Evolutionary conservation across 352 stramenopile genomes (phyloP), one percentile per base, ranked within the genome.

Genomic region (Pythium apleroticum): DNA sequence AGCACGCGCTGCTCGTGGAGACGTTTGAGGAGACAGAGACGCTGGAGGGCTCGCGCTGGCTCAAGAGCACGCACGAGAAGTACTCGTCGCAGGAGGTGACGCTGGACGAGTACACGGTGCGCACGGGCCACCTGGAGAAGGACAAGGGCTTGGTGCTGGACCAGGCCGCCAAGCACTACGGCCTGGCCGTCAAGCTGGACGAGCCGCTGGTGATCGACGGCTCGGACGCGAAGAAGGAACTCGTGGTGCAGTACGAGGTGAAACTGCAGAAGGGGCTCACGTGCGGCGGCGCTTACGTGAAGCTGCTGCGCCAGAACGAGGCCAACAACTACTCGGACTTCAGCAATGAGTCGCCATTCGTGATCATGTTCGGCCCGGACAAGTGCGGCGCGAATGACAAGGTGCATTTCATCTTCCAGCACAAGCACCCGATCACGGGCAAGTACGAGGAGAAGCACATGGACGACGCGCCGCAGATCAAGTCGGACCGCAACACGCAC

Each of bases 351-450:
- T 93, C 90, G 50, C 93, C 92, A 28, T 98, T 98, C 64, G 84
- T 90, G 58, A 88, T 98, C 74, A 98, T 98, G 95, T 98, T 98
- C 74, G 95, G 95, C 0, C 95, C 95, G 1, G 95, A 98, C 73
- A 97, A 97, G 63, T 98, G 95, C 69, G 95, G 95, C 41, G 69
- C 76, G 14, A 98, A 76, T 68, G 93, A 98, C 73, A 98, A 98
- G 69, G 86, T 97, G 60, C 95, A 98, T 61, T 91, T 98, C 28
- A 98, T 98, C 63, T 93, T 98, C 70, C 86, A 96, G 70, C 90
- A 98, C 79, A 79, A 97, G 73, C 98, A 98, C 80, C 95, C 93
- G 0, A 52, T 97, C 24, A 96, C 90, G 7, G 70, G 80, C n/a
- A 70, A 89, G 73, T 98, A 95, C 68, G 90, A 98, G 61, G 94